Conservation (phyloP, 2,329 filamentous ascomycete species). For the Byssochlamys sp. region DNA sequence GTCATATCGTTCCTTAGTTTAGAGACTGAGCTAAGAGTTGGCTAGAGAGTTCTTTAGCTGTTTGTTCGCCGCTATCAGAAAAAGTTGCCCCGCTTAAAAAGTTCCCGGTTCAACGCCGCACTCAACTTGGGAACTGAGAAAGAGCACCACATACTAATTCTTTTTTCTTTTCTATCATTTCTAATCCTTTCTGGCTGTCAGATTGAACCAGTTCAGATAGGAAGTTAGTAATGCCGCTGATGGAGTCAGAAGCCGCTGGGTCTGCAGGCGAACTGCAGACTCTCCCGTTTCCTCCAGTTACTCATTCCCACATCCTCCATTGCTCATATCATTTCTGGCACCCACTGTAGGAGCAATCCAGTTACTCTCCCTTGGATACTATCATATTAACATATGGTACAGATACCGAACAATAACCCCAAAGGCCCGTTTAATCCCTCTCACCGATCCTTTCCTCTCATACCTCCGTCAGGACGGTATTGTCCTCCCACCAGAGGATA, state of each 20-base stretch:
- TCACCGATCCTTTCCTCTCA: slow-evolving; percentile 64
- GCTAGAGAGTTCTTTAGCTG: not conserved
- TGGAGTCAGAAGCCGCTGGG: slow-evolving; percentile 8
- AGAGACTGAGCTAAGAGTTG: not conserved
- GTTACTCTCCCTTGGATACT: not conserved
- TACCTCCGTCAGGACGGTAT: slow-evolving; percentile 93
- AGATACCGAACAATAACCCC: slow-evolving; percentile 73
- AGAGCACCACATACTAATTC: not conserved
- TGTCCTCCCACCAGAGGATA: slow-evolving; percentile 53
- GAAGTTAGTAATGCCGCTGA: slow-evolving; percentile 17
- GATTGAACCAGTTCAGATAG: not conserved
- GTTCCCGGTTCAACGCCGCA: not conserved
- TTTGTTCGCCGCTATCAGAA: not conserved
- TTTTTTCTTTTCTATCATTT: not conserved
- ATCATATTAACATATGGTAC: slow-evolving; percentile 1
- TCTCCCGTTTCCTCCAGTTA: slow-evolving; percentile 72
- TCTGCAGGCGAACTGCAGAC: slow-evolving; percentile 8
- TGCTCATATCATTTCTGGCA: slow-evolving; percentile 95
- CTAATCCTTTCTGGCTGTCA: not conserved
- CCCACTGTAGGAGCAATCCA: slow-evolving; percentile 46
- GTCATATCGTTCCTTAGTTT: not conserved
- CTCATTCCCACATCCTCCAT: slow-evolving; percentile 77
- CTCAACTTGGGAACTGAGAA: not conserved
- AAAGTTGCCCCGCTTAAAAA: not conserved
- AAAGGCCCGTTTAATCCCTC: slow-evolving; percentile 73